phyloP scores from a whole-genome alignment of 2,329 filamentous ascomycete genomes.

The Botrytis paeoniae region DNA sequence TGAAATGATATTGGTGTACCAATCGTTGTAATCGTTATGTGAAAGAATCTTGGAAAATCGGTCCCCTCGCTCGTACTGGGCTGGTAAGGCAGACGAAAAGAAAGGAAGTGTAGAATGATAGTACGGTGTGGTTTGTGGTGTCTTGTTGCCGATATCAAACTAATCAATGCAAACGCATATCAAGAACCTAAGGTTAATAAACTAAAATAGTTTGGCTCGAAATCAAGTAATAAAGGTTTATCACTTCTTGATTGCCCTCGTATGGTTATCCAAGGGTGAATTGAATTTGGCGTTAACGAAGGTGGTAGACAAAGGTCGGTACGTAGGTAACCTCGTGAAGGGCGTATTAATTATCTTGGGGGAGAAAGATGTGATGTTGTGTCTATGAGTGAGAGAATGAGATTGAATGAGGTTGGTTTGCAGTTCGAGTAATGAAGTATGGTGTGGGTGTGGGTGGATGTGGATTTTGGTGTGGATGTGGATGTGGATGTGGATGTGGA shows the following conservation, averaged over 20 bases:
- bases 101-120: not conserved
- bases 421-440: not conserved
- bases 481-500: not conserved
- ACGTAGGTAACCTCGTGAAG: not conserved
- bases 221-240: not conserved
- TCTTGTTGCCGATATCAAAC: not conserved
- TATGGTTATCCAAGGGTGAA: not conserved
- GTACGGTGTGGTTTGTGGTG: not conserved
- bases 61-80: not conserved
- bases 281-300: not conserved
- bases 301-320: not conserved
- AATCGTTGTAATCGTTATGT: not conserved
- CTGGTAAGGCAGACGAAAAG: not conserved
- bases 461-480: not conserved
- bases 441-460: not conserved
- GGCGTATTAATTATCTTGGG: not conserved
- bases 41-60: not conserved
- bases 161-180: not conserved
- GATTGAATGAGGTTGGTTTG: not conserved
- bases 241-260: not conserved
- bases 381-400: not conserved
- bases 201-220: not conserved
- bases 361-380: not conserved
- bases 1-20: not conserved
- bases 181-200: not conserved